Evolutionary conservation across 257 asterid genomes (phyloP).

Genomic region (Henckelia pumila): DNA sequence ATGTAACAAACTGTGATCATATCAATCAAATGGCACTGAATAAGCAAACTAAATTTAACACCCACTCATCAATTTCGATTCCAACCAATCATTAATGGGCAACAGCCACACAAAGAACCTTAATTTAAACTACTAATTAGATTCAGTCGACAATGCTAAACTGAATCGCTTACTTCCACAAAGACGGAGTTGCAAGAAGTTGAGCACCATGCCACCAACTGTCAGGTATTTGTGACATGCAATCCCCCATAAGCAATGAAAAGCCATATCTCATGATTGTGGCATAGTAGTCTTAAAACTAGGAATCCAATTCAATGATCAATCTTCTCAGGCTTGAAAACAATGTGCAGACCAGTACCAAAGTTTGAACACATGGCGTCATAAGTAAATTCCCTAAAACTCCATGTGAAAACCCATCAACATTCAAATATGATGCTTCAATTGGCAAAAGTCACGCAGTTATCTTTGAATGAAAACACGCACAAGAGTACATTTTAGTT

Average conservation of each 20-base stretch:
- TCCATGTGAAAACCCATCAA: too few species aligned
- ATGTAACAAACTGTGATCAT: neutral
- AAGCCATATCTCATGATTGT: constrained; percentile 56
- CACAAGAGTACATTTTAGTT: too few species aligned
- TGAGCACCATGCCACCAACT: constrained; percentile 40
- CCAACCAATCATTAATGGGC: constrained; percentile 21
- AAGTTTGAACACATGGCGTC: neutral
- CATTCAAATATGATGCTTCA: too few species aligned
- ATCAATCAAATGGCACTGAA: neutral
- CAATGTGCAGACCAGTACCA: constrained; percentile 16
- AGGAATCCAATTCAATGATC: constrained; percentile 30
- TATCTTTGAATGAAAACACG: too few species aligned
- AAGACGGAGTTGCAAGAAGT: constrained; percentile 48
- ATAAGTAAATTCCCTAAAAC: neutral
- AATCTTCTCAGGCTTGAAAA: constrained; percentile 19
- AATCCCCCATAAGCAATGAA: constrained; percentile 72
- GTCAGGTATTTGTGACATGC: constrained; percentile 63
- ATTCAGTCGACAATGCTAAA: constrained; percentile 52
- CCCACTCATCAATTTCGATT: neutral
- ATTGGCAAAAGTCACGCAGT: too few species aligned
- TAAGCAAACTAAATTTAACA: constrained; percentile 14
- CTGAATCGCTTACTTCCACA: constrained; percentile 58
- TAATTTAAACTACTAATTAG: constrained; percentile 52
- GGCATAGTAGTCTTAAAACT: constrained; percentile 33
- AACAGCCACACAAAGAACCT: constrained; percentile 32